Conservation (phyloP, 2,329 filamentous ascomycete genomes). For the Leptographium galeiforme region DNA sequence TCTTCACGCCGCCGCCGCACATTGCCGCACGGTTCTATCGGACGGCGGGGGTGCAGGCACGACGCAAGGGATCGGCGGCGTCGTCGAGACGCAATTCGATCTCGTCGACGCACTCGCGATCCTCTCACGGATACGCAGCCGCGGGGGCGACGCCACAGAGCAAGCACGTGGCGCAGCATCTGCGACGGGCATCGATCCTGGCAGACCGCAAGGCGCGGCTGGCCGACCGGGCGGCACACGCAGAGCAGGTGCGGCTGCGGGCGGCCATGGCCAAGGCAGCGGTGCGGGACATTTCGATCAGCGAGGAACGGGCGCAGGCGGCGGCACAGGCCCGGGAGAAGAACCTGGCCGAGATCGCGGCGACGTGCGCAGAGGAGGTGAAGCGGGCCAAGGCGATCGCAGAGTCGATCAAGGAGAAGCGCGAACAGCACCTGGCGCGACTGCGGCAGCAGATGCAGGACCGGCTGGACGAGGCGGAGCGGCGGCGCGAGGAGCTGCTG, state of each 20-base stretch:
- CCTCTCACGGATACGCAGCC: constrained; percentile 40
- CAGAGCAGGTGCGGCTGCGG: constrained; percentile 66
- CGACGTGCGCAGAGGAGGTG: constrained; percentile 70
- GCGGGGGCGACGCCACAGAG: constrained; percentile 45
- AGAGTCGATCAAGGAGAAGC: constrained; percentile 67
- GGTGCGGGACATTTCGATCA: constrained; percentile 48
- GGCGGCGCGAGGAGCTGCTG: constrained; percentile 52
- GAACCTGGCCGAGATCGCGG: constrained; percentile 69
- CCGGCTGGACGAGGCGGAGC: constrained; percentile 64
- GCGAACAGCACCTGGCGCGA: constrained; percentile 58
- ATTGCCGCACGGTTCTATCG: constrained; percentile 70
- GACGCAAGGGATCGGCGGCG: constrained; percentile 61
- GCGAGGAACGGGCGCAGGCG: constrained; percentile 64
- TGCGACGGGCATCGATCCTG: constrained; percentile 67
- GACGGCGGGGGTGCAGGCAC: constrained; percentile 31
- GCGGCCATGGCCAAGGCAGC: constrained; percentile 62
- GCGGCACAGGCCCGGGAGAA: constrained; percentile 68
- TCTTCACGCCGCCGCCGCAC: constrained; percentile 56
- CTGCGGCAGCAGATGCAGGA: constrained; percentile 66
- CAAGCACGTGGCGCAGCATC: constrained; percentile 65
- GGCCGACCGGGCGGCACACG: constrained; percentile 68
- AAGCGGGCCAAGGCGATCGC: constrained; percentile 72
- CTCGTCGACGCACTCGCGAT: constrained; percentile 60
- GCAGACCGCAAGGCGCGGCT: constrained; percentile 69
- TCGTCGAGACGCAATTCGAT: constrained; percentile 71